A percentile compares a stretch with the other conserved stretches of the same genome.
Conservation (phyloP, 345 rosid genomes). For the Durio zibethinus region DNA sequence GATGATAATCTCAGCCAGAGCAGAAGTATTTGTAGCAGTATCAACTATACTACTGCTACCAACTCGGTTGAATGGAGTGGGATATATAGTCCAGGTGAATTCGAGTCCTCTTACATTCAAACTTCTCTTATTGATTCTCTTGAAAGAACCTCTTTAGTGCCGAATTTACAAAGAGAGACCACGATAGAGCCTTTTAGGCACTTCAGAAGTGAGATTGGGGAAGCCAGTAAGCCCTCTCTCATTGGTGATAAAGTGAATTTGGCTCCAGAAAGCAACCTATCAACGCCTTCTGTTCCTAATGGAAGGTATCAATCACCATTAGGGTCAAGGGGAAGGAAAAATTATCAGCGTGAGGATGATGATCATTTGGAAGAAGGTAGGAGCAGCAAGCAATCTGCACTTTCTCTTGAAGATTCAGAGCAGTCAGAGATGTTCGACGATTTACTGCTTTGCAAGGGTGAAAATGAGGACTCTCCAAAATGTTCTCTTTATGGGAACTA, state of each 20-base stretch:
- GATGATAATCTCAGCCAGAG: slow-evolving; percentile 7
- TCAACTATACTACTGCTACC: neutral
- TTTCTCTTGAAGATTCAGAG: slow-evolving; percentile 42
- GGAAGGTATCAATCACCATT: slow-evolving; percentile 12
- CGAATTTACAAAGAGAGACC: slow-evolving; percentile 18
- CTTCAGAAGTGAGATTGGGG: neutral
- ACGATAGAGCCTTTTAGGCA: neutral
- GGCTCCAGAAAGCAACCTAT: neutral
- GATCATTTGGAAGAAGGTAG: slow-evolving; percentile 37
- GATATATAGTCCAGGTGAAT: slow-evolving; percentile 10
- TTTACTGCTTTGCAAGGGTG: slow-evolving; percentile 34
- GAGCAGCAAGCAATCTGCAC: slow-evolving; percentile 45
- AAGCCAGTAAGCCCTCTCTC: neutral
- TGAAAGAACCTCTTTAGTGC: slow-evolving; percentile 22
- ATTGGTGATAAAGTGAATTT: neutral
- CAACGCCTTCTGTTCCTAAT: neutral
- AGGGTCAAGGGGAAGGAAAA: slow-evolving; percentile 34
- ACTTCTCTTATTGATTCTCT: slow-evolving; percentile 6
- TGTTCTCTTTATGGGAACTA: neutral
- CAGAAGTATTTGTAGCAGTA: slow-evolving; percentile 14
- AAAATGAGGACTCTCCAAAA: neutral
- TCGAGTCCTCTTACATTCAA: neutral
- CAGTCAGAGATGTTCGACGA: slow-evolving; percentile 45
- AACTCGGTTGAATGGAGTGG: slow-evolving; percentile 3
- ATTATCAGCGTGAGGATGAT: slow-evolving; percentile 28